Evolutionary conservation across 768 basidiomycete genomes (phyloP), one percentile per base, ranked within the genome.

Genomic region (Suillus variegatus): DNA sequence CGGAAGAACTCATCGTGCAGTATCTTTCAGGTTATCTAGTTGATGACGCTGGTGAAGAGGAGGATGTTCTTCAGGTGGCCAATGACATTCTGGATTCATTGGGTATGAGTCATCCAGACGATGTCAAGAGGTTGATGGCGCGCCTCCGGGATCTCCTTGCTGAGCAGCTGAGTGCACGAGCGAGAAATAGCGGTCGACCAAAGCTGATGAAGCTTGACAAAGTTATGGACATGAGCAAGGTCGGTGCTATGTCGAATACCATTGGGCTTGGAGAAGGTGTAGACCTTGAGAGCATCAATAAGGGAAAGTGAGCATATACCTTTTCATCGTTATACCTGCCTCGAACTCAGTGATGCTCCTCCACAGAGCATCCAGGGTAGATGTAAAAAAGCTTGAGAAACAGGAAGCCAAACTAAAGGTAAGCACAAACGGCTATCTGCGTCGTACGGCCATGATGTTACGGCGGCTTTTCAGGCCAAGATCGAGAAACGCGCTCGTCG

Each of bases 361-460:
- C 60, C 72, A 64, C 67, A 93, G 95, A 79, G 93, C 92, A 41
- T 94, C 93, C 44, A 89, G 91, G 36, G 95, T 97, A 56, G 95
- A 97, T 80, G 86, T 97, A 66, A 97, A 95, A 79, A 96, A 96
- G 72, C 86, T 97, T 10, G 95, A 97, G 79, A 97, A 97, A 78
- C 93, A 95, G 71, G 97, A 99, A 77, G 94, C 95, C 1, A 99
- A 99, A 76, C 87, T 99, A 70, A 90, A 89, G 82, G 93, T 90
- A 52, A 52, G 75, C 36, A 12, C 20, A 43, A 12, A 28, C 25
- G 12, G 18, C 25, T 32, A 14, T 28, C 44, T 60, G 10, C 47
- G 22, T 9, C 22, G 4, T 6, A 38, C 40, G 14, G 36, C 35
- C 35, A 49, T 43, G 43, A 35, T 58, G 12, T 66, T 40, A 71